These are phyloP conservation scores for Lycium barbarum DNA, from an alignment of 257 asterid species.

Conservation along the genomic window DNA sequence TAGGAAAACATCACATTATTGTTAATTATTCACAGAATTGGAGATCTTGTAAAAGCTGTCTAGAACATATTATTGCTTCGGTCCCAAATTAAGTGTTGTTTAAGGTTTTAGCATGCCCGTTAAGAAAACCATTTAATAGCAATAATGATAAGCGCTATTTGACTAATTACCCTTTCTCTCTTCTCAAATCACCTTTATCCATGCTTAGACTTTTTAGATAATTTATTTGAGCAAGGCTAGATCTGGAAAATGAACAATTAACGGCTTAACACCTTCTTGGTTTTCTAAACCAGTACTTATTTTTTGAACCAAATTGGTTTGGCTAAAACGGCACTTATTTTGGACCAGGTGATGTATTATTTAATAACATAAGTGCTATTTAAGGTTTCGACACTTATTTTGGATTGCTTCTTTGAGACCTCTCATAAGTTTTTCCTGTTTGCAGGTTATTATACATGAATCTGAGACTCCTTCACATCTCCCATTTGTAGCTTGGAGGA, in stretches of 20 bases:
- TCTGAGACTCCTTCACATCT: slow-evolving; percentile 27
- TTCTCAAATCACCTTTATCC: neutral
- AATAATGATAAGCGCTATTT: too few species aligned
- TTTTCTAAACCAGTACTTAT: neutral
- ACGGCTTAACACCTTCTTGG: neutral
- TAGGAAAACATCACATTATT: neutral
- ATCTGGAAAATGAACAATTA: too few species aligned
- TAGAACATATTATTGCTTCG: neutral
- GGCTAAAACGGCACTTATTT: neutral
- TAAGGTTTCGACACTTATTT: too few species aligned
- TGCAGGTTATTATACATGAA: slow-evolving; percentile 25
- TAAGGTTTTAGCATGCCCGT: neutral
- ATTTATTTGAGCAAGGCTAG: neutral
- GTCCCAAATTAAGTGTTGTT: neutral
- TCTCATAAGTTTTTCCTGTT: neutral
- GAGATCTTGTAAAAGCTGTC: neutral
- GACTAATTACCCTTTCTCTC: neutral
- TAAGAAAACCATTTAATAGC: neutral
- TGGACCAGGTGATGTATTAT: neutral
- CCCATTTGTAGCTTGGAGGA: slow-evolving; percentile 30
- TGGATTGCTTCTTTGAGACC: neutral
- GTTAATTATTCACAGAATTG: neutral
- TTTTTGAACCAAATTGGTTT: too few species aligned
- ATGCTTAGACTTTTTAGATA: neutral
- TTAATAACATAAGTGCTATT: too few species aligned